Conservation (phyloP, 2,329 filamentous ascomycete genomes). For the Botrytis fabae region DNA sequence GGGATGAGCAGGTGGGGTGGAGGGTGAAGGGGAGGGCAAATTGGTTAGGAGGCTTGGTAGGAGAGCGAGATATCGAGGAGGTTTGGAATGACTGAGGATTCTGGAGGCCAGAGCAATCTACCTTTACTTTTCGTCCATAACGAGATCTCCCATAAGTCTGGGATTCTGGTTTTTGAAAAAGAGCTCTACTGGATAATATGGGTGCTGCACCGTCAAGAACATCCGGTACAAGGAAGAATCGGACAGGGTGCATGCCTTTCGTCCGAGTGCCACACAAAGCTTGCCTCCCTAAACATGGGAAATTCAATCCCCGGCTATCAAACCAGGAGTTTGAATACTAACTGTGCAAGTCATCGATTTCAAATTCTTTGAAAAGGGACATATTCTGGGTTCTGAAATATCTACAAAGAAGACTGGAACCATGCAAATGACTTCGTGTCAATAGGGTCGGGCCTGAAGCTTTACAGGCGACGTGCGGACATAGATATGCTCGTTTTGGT, state of each 20-base stretch:
- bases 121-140: not conserved
- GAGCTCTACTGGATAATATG: not conserved
- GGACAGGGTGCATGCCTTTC: not conserved
- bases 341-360: not conserved
- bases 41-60: slow-evolving; percentile 62
- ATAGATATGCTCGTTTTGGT: not conserved
- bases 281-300: too few relatives aligned
- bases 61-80: slow-evolving; percentile 39
- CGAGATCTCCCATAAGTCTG: not conserved
- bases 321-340: not conserved
- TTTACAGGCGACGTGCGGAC: not conserved
- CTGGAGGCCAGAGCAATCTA: not conserved
- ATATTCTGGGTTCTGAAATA: not conserved
- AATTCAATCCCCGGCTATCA: not conserved
- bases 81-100: slow-evolving; percentile 31
- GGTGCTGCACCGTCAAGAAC: not conserved
- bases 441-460: not conserved
- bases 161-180: not conserved
- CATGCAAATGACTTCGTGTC: not conserved
- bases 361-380: not conserved
- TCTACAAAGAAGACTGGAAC: not conserved
- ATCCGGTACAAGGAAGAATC: not conserved
- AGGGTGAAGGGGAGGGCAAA: slow-evolving; percentile 59
- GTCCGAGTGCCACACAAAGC: not conserved
- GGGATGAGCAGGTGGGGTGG: slow-evolving; percentile 44